Percentiles rank a stretch among this genome's conserved stretches.
Evolutionary conservation across 306 rosid genomes (phyloP).

Genomic region (Begonia peltatifolia): DNA sequence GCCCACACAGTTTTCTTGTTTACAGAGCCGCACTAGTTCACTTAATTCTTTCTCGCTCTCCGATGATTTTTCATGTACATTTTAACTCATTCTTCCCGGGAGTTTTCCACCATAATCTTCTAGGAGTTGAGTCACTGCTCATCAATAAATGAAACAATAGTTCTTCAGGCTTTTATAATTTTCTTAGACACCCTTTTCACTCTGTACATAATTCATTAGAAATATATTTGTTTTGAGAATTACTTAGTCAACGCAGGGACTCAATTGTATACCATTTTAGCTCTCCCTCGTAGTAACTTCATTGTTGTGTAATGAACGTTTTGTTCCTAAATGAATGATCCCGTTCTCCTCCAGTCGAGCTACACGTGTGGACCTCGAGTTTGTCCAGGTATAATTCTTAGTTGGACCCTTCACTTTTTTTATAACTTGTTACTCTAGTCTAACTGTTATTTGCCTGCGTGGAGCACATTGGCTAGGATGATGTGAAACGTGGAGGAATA

Average conservation of each 20-base stretch:
- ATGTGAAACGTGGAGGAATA: slow-evolving; percentile 35
- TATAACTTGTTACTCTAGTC: too few species aligned
- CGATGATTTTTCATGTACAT: slow-evolving; percentile 53
- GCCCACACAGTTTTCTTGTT: slow-evolving; percentile 9
- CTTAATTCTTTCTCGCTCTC: slow-evolving; percentile 32
- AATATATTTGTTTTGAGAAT: slow-evolving; percentile 2
- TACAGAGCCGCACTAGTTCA: slow-evolving; percentile 12
- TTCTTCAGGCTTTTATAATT: slow-evolving; percentile 16
- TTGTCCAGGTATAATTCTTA: too few species aligned
- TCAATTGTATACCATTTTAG: background rate
- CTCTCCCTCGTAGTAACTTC: background rate
- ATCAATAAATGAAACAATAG: slow-evolving; percentile 31
- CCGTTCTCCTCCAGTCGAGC: too few species aligned
- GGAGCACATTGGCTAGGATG: background rate
- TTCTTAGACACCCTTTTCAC: slow-evolving; percentile 3
- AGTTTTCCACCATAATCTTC: slow-evolving; percentile 14
- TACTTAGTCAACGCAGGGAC: background rate
- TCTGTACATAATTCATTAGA: slow-evolving; percentile 30
- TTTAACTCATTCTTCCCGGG: slow-evolving; percentile 19
- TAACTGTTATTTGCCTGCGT: background rate
- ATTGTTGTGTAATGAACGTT: too few species aligned
- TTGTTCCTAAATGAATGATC: too few species aligned
- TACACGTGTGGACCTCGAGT: too few species aligned
- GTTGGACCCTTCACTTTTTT: too few species aligned
- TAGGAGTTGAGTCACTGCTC: slow-evolving; percentile 30